phyloP scores from a whole-genome alignment of 495 filamentous ascomycete genomes.

The Massariosphaeria phaeospora region DNA sequence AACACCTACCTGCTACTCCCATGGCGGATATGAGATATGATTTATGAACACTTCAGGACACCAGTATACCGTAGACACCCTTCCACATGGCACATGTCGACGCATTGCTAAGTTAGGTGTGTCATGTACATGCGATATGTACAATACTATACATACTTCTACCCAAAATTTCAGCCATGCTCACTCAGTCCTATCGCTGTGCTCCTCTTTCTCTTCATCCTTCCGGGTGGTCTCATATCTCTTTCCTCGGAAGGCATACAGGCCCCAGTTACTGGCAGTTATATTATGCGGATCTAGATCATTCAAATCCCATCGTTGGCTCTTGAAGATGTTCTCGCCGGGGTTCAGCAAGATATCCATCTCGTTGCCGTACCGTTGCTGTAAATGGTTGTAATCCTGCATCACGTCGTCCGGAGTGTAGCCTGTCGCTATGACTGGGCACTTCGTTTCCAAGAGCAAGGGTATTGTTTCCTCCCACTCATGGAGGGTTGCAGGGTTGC shows the following conservation, averaged over 20 bases:
- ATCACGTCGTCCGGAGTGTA: slow-evolving; percentile 95
- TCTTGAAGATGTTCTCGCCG: slow-evolving; percentile 90
- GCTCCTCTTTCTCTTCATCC: slow-evolving; percentile 31
- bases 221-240: slow-evolving; percentile 70
- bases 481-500: slow-evolving; percentile 84
- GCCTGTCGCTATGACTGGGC: slow-evolving; percentile 85
- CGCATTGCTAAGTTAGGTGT: no score
- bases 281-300: slow-evolving; percentile 92
- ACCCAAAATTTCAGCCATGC: not conserved
- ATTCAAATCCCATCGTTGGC: slow-evolving; percentile 94
- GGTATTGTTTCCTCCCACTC: slow-evolving; percentile 93
- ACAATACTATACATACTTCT: slow-evolving; percentile 7
- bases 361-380: slow-evolving; percentile 75
- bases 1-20: no score
- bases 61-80: no score
- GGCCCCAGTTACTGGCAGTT: slow-evolving; percentile 91
- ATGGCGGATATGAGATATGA: no score
- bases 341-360: slow-evolving; percentile 89
- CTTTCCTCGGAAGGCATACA: slow-evolving; percentile 97
- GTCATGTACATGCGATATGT: slow-evolving; percentile 19
- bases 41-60: no score
- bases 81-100: no score
- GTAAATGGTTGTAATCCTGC: slow-evolving; percentile 82
- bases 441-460: slow-evolving; percentile 86
- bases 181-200: slow-evolving; percentile 16